phyloP scores from a whole-genome alignment of 2,329 filamentous ascomycete species.

The Diaporthe nobilis region DNA sequence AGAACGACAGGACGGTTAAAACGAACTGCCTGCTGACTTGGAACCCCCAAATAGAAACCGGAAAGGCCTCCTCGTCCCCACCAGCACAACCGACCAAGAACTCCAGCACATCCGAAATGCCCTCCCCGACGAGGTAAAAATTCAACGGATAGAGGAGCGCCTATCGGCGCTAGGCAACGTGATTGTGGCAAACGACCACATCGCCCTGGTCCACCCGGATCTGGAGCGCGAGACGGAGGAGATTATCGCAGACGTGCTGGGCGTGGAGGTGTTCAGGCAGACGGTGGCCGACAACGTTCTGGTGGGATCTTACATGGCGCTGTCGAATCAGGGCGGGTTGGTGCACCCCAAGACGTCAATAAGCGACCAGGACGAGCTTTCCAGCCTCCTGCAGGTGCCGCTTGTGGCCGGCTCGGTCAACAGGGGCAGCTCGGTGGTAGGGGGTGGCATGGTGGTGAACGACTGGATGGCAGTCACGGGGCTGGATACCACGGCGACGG shows the following conservation, averaged over 20 bases:
- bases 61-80: slow-evolving; percentile 96
- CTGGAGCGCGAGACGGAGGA: slow-evolving; percentile 98
- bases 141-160: slow-evolving; percentile 97
- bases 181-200: slow-evolving; percentile 96
- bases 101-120: slow-evolving; percentile 97
- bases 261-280: slow-evolving; percentile 92
- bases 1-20: not conserved
- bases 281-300: slow-evolving; percentile 98
- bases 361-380: slow-evolving; percentile 98
- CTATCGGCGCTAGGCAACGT: slow-evolving; percentile 97
- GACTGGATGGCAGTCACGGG: slow-evolving; percentile 98
- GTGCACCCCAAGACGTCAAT: slow-evolving; percentile 98
- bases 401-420: slow-evolving; percentile 96
- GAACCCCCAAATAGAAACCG: slow-evolving; percentile 77
- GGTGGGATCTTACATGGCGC: slow-evolving; percentile 94
- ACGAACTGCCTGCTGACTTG: slow-evolving; percentile 39
- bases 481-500: slow-evolving; percentile 95
- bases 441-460: slow-evolving; percentile 96
- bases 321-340: slow-evolving; percentile 95
- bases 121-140: slow-evolving; percentile 90
- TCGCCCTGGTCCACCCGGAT: slow-evolving; percentile 95
- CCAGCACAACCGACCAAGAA: slow-evolving; percentile 97
- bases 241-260: slow-evolving; percentile 94
- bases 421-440: slow-evolving; percentile 93
- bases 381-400: slow-evolving; percentile 92